Evolutionary conservation across 768 basidiomycete species (phyloP).

Genomic region (Clitopilus passeckerianus): DNA sequence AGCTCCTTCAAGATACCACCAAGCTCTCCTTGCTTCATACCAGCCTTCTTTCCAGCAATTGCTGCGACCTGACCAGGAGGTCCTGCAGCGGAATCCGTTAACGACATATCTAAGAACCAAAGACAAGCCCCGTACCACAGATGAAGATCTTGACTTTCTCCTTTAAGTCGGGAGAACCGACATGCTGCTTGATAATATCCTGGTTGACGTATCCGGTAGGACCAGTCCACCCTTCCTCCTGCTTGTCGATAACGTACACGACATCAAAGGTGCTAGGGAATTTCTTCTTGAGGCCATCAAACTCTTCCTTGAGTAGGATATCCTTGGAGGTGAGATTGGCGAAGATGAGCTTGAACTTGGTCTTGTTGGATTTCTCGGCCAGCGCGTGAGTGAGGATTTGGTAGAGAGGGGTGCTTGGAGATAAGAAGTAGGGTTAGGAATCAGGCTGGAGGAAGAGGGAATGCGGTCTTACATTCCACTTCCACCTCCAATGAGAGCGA

Average conservation of each 20-base stretch:
- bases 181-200: constrained; percentile 69
- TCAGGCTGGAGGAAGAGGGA: neutral
- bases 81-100: constrained; percentile 30
- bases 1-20: constrained; percentile 80
- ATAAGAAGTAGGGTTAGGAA: constrained; percentile 3
- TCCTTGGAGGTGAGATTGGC: constrained; percentile 88
- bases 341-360: constrained; percentile 91
- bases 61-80: constrained; percentile 89
- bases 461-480: constrained; percentile 70
- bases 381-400: constrained; percentile 76
- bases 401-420: constrained; percentile 71
- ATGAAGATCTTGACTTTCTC: constrained; percentile 88
- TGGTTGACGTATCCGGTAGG: constrained; percentile 69
- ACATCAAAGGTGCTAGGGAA: constrained; percentile 72
- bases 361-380: constrained; percentile 74
- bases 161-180: constrained; percentile 55
- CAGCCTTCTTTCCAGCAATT: constrained; percentile 84
- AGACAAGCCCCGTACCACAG: constrained; percentile 57
- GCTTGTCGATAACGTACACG: constrained; percentile 84
- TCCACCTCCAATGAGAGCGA: constrained; percentile 90
- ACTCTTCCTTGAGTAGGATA: constrained; percentile 79
- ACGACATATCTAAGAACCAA: constrained; percentile 1
- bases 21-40: constrained; percentile 80
- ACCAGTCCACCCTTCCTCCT: constrained; percentile 53
- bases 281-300: constrained; percentile 65